phyloP scores from a whole-genome alignment of 2,329 filamentous ascomycete genomes.

The Capronia coronata region DNA sequence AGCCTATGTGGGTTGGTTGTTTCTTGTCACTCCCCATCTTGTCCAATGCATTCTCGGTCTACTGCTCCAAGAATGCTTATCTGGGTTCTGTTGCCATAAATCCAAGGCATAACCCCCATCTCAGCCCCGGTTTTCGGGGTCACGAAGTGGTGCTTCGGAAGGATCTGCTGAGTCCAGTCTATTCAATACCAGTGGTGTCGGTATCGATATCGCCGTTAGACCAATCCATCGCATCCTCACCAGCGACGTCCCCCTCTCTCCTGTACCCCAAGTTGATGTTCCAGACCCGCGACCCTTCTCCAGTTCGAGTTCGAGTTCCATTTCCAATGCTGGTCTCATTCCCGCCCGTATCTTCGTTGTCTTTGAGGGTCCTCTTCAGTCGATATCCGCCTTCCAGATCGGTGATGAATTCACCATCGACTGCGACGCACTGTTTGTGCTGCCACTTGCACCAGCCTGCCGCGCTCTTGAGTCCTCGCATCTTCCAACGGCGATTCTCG shows the following conservation, averaged over 20 bases:
- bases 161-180: too few species aligned
- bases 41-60: too few species aligned
- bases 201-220: neutral
- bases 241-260: neutral
- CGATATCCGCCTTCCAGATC: constrained; percentile 6
- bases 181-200: too few species aligned
- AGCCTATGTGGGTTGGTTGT: too few species aligned
- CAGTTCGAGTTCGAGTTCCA: neutral
- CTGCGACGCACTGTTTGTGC: neutral
- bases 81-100: too few species aligned
- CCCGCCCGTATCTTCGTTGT: neutral
- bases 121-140: too few species aligned
- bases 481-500: constrained; percentile 8
- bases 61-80: too few species aligned
- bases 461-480: constrained; percentile 4
- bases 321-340: neutral
- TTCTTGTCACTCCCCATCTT: too few species aligned
- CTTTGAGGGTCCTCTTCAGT: neutral
- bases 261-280: constrained; percentile 6
- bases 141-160: too few species aligned
- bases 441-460: constrained; percentile 14
- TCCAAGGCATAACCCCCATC: too few species aligned
- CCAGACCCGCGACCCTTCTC: too few species aligned
- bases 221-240: neutral
- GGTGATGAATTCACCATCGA: constrained; percentile 5